phyloP scores from a whole-genome alignment of 2,329 filamentous ascomycete genomes.

The Aspergillaceae sp. region DNA sequence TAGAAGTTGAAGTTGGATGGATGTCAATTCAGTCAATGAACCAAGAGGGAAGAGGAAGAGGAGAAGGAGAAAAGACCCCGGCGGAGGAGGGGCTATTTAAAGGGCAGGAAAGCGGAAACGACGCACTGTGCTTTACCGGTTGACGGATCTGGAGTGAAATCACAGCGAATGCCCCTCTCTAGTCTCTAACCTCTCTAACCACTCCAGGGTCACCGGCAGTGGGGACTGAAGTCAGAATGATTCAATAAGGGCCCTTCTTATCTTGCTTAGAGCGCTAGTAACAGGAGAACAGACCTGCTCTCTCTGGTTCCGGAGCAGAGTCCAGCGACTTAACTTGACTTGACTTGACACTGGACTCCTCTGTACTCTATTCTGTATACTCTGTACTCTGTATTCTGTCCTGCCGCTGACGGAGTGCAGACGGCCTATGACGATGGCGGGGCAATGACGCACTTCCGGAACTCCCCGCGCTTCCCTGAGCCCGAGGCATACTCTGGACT shows the following conservation, averaged over 20 bases:
- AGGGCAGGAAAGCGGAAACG: slow-evolving; percentile 4
- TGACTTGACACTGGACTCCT: too few relatives aligned
- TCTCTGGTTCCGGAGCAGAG: too few relatives aligned
- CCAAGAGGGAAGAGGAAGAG: not conserved
- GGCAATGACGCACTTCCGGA: not conserved
- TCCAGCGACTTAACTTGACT: too few relatives aligned
- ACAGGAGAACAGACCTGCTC: too few relatives aligned
- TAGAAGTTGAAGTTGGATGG: slow-evolving; percentile 2
- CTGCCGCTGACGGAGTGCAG: not conserved
- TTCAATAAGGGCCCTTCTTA: slow-evolving; percentile 10
- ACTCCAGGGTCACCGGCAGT: slow-evolving; percentile 22
- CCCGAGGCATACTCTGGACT: too few relatives aligned
- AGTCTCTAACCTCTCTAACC: not conserved
- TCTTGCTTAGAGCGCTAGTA: too few relatives aligned
- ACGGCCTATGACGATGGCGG: not conserved
- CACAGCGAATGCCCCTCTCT: slow-evolving; percentile 3
- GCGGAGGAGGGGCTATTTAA: not conserved
- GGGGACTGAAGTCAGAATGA: slow-evolving; percentile 32
- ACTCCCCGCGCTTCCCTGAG: too few relatives aligned
- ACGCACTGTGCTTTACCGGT: slow-evolving; percentile 13
- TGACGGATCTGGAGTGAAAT: slow-evolving; percentile 14
- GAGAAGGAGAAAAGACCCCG: not conserved
- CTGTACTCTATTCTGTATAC: too few relatives aligned
- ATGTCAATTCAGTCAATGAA: not conserved
- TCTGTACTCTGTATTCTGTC: too few relatives aligned